These are phyloP conservation scores for Kwoniella heveanensis DNA, from an alignment of 768 basidiomycete species.

Conservation along the genomic window DNA sequence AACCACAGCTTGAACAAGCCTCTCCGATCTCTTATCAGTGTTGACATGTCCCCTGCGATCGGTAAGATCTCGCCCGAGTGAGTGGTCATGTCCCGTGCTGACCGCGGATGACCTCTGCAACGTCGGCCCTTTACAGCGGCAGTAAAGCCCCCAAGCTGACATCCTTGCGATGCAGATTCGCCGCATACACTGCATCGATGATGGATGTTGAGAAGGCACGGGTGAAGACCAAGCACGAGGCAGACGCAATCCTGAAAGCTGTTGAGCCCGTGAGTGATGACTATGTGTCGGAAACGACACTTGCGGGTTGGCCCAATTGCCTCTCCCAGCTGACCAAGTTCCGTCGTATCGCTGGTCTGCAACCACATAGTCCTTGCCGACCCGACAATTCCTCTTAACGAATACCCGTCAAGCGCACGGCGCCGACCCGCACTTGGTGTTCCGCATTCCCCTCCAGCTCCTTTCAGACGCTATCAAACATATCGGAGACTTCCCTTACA, in stretches of 20 bases:
- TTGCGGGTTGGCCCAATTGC: too few relatives aligned
- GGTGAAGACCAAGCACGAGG: constrained; percentile 69
- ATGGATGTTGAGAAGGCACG: constrained; percentile 66
- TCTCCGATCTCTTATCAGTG: constrained; percentile 61
- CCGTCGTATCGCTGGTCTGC: too few relatives aligned
- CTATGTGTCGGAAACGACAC: too few relatives aligned
- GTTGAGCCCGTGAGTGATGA: constrained; percentile 66
- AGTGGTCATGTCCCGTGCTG: constrained; percentile 15
- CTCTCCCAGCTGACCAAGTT: too few relatives aligned
- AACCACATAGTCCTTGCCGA: constrained; percentile 64
- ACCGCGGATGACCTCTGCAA: background rate
- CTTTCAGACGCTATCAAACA: constrained; percentile 65
- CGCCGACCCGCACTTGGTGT: constrained; percentile 60
- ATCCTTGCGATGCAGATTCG: constrained; percentile 57
- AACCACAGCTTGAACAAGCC: constrained; percentile 49
- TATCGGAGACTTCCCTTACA: constrained; percentile 80
- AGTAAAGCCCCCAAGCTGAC: too few relatives aligned
- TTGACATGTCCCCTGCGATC: constrained; percentile 76
- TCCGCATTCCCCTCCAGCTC: constrained; percentile 73
- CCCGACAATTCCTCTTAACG: constrained; percentile 82
- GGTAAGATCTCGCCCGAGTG: constrained; percentile 63
- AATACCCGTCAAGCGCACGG: constrained; percentile 64
- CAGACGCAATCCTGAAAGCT: constrained; percentile 65
- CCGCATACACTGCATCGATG: constrained; percentile 72
- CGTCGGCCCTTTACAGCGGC: background rate